Evolutionary conservation across 1,139 yeast genomes (phyloP), one percentile per base, ranked within the genome.

Genomic region (Pichia sp.): DNA sequence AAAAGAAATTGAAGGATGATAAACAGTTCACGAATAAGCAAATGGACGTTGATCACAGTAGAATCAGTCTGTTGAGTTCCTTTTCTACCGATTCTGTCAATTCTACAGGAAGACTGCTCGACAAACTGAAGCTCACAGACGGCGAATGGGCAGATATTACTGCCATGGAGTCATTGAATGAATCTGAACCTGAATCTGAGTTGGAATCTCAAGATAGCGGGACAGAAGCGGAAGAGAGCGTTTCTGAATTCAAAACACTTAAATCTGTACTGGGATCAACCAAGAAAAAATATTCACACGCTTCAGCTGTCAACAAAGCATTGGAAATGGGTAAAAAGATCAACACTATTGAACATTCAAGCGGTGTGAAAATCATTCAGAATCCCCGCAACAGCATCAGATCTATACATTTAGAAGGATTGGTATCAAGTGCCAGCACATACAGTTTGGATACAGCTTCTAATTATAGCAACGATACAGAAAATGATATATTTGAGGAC

Each of bases 61-160:
- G 50, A 33, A 9, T 9, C 10, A 52, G 55, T 41, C 37, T 66
- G 27, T 54, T 57, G 41, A 66, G 71, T 44, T 49, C 61, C 28
- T 46, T 55, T 2, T 66, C 69, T 36, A 49, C 59, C 3, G 67
- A 60, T 38, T 57, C 62, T 0, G 48, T 55, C 0, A 46, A 54
- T 2, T 57, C 63, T 3, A 60, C 67, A 2, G 71, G 69, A 3
- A 11, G 72, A 29, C 52, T 67, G 9, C 52, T 67, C 38, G 72
- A 67, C 43, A 64, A 64, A 34, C 47, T 66, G 26, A 64, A 61
- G 11, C 55, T 67, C 23, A 63, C 63, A 31, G 70, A 66, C 29
- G 56, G 53, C 23, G 63, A 57, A 27, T 54, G 56, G 55, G 38
- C 10, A 26, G 38, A 36, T 8, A 27, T 26, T 8, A 35, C 7